A percentile compares a stretch with the other conserved stretches of the same genome.
Conservation (phyloP, 345 rosid species). For the Mallotus nudiflorus region DNA sequence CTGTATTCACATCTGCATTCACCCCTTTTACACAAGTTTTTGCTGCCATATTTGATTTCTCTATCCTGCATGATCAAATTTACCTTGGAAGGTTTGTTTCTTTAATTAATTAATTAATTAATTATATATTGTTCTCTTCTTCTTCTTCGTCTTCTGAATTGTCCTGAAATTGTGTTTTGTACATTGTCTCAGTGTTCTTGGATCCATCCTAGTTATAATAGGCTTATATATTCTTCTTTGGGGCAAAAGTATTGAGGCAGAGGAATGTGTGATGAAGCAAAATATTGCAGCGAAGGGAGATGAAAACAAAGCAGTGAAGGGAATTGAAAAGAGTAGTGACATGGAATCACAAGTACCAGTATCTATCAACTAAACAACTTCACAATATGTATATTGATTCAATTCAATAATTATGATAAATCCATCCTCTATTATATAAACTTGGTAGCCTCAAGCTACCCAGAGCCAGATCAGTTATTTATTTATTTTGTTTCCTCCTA, state of each 20-base stretch:
- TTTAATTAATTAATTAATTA: not conserved
- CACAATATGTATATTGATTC: too few species aligned
- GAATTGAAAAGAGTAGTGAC: not conserved
- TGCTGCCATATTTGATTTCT: conserved; percentile 28
- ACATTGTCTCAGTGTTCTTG: conserved; percentile 72
- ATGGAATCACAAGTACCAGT: conserved; percentile 7
- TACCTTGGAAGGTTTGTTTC: conserved; percentile 28
- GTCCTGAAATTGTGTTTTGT: too few species aligned
- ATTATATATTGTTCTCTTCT: not conserved
- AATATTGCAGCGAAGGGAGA: conserved; percentile 31
- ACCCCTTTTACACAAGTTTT: conserved; percentile 34
- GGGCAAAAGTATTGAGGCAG: conserved; percentile 67
- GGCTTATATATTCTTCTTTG: conserved; percentile 74
- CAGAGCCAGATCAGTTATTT: too few species aligned
- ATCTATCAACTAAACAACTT: not conserved
- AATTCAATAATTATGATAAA: not conserved
- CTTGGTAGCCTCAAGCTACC: not conserved
- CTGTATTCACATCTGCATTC: conserved; percentile 33
- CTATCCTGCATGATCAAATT: conserved; percentile 28
- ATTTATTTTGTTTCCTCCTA: too few species aligned
- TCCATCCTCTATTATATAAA: not conserved
- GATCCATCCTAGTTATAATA: conserved; percentile 57
- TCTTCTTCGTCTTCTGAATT: not conserved
- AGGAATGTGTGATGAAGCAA: conserved; percentile 35
- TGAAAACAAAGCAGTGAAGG: conserved; percentile 18